Evolutionary conservation across 2,329 filamentous ascomycete species (phyloP).

Genomic region (Penicillium palitans): DNA sequence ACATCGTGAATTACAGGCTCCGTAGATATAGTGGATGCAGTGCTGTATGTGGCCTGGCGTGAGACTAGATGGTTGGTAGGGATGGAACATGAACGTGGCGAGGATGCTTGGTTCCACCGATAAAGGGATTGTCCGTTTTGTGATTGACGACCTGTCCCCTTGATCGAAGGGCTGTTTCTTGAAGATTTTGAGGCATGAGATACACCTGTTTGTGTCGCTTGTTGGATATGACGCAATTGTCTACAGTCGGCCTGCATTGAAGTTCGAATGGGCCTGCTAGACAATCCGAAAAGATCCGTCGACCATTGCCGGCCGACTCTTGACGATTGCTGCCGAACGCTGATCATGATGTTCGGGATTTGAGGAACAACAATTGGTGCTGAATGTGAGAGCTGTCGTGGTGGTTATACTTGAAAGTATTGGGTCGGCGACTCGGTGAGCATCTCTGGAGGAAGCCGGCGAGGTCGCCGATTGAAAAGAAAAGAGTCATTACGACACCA

Average conservation of each 20-base stretch:
- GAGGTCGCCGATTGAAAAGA: neutral
- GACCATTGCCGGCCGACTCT: neutral
- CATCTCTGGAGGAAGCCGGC: neutral
- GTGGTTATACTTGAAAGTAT: neutral
- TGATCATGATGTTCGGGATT: neutral
- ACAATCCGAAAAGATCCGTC: neutral
- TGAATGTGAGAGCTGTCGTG: neutral
- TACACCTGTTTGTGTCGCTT: neutral
- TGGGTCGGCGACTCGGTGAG: constrained; percentile 8
- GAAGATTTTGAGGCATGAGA: neutral
- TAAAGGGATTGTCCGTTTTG: neutral
- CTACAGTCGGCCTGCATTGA: neutral
- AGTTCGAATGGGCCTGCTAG: neutral
- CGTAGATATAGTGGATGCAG: neutral
- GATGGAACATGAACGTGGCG: neutral
- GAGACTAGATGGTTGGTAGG: neutral
- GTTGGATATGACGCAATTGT: neutral
- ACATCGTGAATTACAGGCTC: constrained; percentile 31
- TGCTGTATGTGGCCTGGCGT: constrained; percentile 11
- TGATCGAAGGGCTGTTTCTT: neutral
- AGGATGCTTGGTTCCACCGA: neutral
- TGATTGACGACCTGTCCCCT: neutral
- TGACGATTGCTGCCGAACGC: neutral
- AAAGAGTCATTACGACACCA: neutral
- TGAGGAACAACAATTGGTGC: neutral